A percentile compares a stretch with the other conserved stretches of the same genome.
Conservation (phyloP, 768 basidiomycete species). For the Lactarius quietus region DNA sequence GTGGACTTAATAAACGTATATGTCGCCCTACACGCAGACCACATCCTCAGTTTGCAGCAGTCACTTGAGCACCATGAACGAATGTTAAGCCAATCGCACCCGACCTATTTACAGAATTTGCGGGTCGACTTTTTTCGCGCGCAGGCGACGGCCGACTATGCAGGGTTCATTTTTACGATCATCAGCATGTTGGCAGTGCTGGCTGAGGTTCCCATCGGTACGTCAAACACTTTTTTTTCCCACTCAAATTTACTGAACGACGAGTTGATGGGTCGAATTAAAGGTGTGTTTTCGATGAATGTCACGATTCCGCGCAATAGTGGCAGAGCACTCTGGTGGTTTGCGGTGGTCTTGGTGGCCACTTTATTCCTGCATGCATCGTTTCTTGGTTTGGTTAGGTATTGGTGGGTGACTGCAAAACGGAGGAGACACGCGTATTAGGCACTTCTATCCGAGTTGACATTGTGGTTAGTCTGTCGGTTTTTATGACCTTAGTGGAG, state of each 20-base stretch:
- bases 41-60: conserved; percentile 84
- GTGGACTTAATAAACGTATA: neutral
- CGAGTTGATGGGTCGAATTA: neutral
- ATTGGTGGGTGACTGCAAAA: conserved; percentile 63
- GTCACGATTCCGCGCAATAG: conserved; percentile 55
- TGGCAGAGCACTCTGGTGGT: conserved; percentile 45
- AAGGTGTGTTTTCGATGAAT: conserved; percentile 72
- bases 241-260: neutral
- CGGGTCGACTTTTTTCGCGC: conserved; percentile 55
- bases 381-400: conserved; percentile 48
- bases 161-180: conserved; percentile 59
- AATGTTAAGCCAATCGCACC: conserved; percentile 83
- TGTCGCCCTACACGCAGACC: conserved; percentile 49
- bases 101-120: conserved; percentile 78
- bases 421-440: conserved; percentile 28
- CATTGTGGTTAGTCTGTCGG: neutral
- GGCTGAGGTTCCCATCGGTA: conserved; percentile 58
- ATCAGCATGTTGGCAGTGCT: conserved; percentile 66
- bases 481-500: neutral
- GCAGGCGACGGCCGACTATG: conserved; percentile 60
- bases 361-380: conserved; percentile 42
- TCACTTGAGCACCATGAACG: conserved; percentile 83
- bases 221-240: conserved; percentile 22
- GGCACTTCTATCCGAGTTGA: too few relatives aligned
- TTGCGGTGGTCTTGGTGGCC: conserved; percentile 51